Conservation (phyloP, 1,284 basidiomycete species). For the Anthracocystis walkeri region DNA sequence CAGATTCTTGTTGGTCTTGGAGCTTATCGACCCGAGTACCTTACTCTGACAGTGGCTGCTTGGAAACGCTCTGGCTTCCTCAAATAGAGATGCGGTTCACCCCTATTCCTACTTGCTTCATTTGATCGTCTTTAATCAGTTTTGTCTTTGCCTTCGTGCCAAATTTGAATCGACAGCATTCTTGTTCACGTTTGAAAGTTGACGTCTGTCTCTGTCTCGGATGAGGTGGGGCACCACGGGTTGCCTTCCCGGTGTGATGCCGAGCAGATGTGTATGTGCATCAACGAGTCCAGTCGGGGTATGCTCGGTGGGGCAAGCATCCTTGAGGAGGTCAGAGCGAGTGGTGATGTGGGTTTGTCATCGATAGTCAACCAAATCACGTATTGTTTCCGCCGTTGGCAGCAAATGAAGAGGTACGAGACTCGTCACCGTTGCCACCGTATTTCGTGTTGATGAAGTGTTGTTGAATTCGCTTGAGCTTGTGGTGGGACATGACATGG, state of each 20-base stretch:
- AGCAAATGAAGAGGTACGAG: constrained; percentile 12
- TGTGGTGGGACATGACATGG: neutral
- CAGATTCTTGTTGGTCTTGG: constrained; percentile 10
- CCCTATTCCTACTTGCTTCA: constrained; percentile 8
- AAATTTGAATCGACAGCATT: neutral
- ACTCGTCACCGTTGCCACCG: neutral
- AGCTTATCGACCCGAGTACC: constrained; percentile 27
- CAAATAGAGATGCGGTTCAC: neutral
- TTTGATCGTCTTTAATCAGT: neutral
- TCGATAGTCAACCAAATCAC: neutral
- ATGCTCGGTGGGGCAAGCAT: neutral
- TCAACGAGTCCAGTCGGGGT: neutral
- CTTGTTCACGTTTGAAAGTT: neutral
- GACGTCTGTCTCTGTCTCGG: neutral
- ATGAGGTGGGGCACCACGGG: too few relatives aligned
- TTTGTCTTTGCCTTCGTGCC: neutral
- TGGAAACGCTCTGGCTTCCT: constrained; percentile 37
- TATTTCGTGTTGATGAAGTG: constrained; percentile 5
- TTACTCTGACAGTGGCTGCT: constrained; percentile 23
- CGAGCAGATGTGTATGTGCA: neutral
- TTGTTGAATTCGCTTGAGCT: neutral
- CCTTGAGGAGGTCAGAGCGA: neutral
- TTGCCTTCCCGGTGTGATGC: neutral
- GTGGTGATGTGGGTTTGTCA: neutral
- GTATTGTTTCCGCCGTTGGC: neutral